Evolutionary conservation across 371 early-diverging fungal genomes (phyloP).

Genomic region (Rhizopus sp.): DNA sequence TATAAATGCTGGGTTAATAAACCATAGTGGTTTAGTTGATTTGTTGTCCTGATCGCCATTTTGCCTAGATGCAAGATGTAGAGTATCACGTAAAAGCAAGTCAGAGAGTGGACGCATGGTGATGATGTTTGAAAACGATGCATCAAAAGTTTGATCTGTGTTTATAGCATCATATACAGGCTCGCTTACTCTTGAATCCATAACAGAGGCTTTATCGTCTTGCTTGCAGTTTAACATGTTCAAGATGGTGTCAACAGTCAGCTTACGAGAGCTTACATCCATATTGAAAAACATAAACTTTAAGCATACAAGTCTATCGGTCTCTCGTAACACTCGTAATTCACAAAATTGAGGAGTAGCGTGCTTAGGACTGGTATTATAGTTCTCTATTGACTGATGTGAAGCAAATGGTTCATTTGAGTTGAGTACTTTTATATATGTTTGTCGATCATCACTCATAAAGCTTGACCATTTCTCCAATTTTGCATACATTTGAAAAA

Average conservation of each 20-base stretch:
- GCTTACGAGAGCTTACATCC: slow-evolving; percentile 23
- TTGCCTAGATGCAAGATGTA: slow-evolving; percentile 24
- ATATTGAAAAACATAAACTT: slow-evolving; percentile 55
- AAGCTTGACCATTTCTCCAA: slow-evolving; percentile 41
- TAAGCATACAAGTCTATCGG: slow-evolving; percentile 23
- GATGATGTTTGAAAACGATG: slow-evolving; percentile 9
- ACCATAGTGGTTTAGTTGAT: slow-evolving; percentile 18
- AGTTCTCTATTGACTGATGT: background rate
- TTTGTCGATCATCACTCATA: slow-evolving; percentile 27
- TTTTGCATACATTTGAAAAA: slow-evolving; percentile 13
- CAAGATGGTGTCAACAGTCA: slow-evolving; percentile 11
- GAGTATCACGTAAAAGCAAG: slow-evolving; percentile 50
- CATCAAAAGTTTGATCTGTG: background rate
- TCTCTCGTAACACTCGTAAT: slow-evolving; percentile 30
- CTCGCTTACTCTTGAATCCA: background rate
- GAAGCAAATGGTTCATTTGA: background rate
- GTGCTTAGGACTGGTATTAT: slow-evolving; percentile 8
- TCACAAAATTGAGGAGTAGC: slow-evolving; percentile 30
- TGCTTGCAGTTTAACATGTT: background rate
- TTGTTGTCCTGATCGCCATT: background rate
- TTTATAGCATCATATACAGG: background rate
- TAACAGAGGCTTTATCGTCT: background rate
- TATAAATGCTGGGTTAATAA: slow-evolving; percentile 23
- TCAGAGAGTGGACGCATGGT: slow-evolving; percentile 44
- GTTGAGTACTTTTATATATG: slow-evolving; percentile 12